A percentile compares a stretch with the other conserved stretches of the same genome.
phyloP scores from a whole-genome alignment of 345 rosid species.

The Punica granatum region DNA sequence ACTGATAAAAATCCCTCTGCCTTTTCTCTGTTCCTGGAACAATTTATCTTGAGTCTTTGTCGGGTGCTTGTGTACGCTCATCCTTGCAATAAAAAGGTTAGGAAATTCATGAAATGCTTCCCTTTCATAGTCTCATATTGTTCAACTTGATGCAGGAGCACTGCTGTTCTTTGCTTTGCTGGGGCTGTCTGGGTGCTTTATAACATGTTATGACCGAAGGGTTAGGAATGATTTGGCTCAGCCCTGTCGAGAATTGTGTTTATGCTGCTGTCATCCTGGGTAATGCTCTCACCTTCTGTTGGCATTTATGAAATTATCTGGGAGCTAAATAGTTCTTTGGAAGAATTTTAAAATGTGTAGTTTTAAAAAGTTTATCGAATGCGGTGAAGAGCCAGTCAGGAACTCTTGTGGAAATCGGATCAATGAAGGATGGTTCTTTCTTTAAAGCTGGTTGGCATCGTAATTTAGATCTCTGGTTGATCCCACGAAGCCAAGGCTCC shows the following conservation, averaged over 20 bases:
- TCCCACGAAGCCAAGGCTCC: neutral
- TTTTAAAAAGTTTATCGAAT: neutral
- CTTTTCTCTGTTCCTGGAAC: neutral
- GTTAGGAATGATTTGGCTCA: slow-evolving; percentile 96
- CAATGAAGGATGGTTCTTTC: neutral
- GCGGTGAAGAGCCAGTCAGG: neutral
- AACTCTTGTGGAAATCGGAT: neutral
- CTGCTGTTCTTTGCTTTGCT: slow-evolving; percentile 87
- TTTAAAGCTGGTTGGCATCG: neutral
- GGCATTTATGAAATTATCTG: neutral
- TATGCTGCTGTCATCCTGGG: slow-evolving; percentile 99
- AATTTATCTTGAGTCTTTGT: neutral
- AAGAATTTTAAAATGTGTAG: neutral
- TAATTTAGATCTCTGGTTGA: neutral
- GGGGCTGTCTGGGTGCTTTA: slow-evolving; percentile 98
- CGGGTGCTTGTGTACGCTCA: too few relatives aligned
- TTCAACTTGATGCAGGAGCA: slow-evolving; percentile 53
- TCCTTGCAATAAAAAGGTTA: too few relatives aligned
- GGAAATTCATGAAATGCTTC: too few relatives aligned
- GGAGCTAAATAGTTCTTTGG: neutral
- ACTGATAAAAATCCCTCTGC: neutral
- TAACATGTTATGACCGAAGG: slow-evolving; percentile 96
- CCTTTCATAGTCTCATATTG: neutral
- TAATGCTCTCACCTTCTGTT: slow-evolving; percentile 21
- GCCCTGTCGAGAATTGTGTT: slow-evolving; percentile 96